Base-by-base conservation (phyloP, 1,139 yeast genomes). In the Hyphopichia wangnamkhiaoensis region DNA sequence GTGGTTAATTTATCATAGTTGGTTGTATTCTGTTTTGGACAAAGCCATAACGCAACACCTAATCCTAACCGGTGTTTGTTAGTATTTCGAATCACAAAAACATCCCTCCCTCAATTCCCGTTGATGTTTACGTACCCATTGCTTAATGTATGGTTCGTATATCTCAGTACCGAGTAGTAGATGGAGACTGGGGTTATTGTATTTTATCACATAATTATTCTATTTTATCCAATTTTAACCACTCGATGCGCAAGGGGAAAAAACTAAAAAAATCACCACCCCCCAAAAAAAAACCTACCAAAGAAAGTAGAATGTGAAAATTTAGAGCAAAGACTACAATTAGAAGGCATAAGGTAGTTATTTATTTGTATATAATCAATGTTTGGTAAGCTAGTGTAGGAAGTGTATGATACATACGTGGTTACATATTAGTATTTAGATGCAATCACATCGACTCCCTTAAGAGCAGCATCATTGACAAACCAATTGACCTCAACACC, bases 31-130 rank as follows among this genome's bases (percentile, higher is more conserved):
- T 69, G 69, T 41, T 69, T 76, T 3, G 95, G 95, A 59, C 84
- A 80, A 35, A 84, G 77, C 95, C 95, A 87, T 42, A 87, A 68
- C 42, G 94, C 80, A 39, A 81, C 76, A 30, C 76, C 78, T 65
- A 67, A 48, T 31, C 52, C 58, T 48, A 38, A 43, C n/a, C 17
- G 20, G 40, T 17, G 32, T 40, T 37, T 12, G 49, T 54, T 54
- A 53, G 57, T 46, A 42, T 14, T 17, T 28, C n/a, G 5, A 4
- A 10, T 14, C 25, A 13, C 20, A 34, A 26, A 20, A 29, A 13
- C n/a, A 13, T 20, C 17, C 12, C 6, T 16, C 6, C 13, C 8
- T 18, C 24, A n/a, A n/a, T n/a, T n/a, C 12, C 32, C 9, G 12
- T 29, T 5, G 4, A 17, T 29, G 5, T 5, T 31, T 28, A 52